Conservation (phyloP, 768 basidiomycete genomes). For the Trametes maxima region DNA sequence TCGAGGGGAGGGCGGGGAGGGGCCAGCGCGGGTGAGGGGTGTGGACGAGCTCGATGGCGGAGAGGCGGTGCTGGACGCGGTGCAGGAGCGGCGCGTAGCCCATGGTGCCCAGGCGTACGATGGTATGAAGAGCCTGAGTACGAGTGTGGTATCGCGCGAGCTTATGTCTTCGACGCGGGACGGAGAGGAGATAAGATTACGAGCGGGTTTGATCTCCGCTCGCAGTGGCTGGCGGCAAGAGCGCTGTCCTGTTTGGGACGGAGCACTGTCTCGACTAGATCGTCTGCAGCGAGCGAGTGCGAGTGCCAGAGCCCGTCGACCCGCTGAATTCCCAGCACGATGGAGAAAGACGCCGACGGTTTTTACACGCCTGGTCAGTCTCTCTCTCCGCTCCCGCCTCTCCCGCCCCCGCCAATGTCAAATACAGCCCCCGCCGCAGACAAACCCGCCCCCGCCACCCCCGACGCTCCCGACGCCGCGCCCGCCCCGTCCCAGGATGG, state of each 20-base stretch:
- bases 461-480: neutral
- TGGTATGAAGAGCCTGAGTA: too few species aligned
- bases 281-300: too few species aligned
- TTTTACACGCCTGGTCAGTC: constrained; percentile 60
- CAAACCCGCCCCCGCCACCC: neutral
- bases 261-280: neutral
- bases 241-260: neutral
- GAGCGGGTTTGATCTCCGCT: constrained; percentile 22
- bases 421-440: constrained; percentile 11
- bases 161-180: too few species aligned
- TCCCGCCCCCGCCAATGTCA: constrained; percentile 9
- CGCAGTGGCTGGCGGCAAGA: constrained; percentile 4
- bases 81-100: constrained; percentile 23
- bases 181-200: constrained; percentile 23
- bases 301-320: too few species aligned
- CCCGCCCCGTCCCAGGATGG: constrained; percentile 8
- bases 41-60: constrained; percentile 62
- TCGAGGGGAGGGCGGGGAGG: constrained; percentile 35
- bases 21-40: constrained; percentile 70
- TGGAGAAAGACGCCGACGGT: constrained; percentile 81
- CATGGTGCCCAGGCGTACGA: too few species aligned
- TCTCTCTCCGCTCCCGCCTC: neutral
- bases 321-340: constrained; percentile 30
- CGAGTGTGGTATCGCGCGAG: too few species aligned
- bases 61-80: constrained; percentile 47